Evolutionary conservation across 139 green algal species (phyloP).

Genomic region (Closterium sp.): DNA sequence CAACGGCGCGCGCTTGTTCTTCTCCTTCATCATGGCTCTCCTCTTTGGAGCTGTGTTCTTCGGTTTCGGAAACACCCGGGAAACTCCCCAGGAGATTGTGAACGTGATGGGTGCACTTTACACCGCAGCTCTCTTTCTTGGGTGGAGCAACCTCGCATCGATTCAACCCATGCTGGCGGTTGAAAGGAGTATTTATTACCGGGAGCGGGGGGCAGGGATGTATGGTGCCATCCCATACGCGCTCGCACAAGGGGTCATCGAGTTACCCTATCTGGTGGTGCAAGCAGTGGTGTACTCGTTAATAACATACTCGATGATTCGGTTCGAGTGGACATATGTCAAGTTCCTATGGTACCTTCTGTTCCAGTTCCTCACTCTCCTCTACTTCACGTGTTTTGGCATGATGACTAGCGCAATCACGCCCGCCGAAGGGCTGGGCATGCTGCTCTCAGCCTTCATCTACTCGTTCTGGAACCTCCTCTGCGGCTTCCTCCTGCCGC

Average conservation of each 20-base stretch:
- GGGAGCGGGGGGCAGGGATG: background rate
- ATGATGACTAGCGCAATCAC: slow-evolving; percentile 24
- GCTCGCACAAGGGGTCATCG: slow-evolving; percentile 50
- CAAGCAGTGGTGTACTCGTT: slow-evolving; percentile 57
- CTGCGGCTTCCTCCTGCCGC: slow-evolving; percentile 31
- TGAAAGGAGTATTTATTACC: background rate
- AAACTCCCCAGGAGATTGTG: slow-evolving; percentile 45
- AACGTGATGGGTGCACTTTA: slow-evolving; percentile 33
- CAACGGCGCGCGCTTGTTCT: slow-evolving; percentile 40
- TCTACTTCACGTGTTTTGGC: slow-evolving; percentile 51
- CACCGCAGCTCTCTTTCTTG: background rate
- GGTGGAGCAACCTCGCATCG: background rate
- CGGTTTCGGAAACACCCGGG: background rate
- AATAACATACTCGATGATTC: slow-evolving; percentile 59
- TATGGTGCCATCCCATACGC: slow-evolving; percentile 30
- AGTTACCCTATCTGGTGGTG: slow-evolving; percentile 54
- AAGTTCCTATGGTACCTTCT: slow-evolving; percentile 51
- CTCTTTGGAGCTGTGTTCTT: slow-evolving; percentile 57
- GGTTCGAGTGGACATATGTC: slow-evolving; percentile 38
- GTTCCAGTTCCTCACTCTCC: slow-evolving; percentile 49
- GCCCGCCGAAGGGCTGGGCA: background rate
- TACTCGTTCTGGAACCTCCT: slow-evolving; percentile 30
- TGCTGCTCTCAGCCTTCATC: background rate
- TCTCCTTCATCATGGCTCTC: slow-evolving; percentile 47
- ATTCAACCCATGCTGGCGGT: background rate